Percentiles rank a stretch among this genome's conserved stretches.
Conservation (phyloP, 164 flowering plant genomes). For the Saururus chinensis region DNA sequence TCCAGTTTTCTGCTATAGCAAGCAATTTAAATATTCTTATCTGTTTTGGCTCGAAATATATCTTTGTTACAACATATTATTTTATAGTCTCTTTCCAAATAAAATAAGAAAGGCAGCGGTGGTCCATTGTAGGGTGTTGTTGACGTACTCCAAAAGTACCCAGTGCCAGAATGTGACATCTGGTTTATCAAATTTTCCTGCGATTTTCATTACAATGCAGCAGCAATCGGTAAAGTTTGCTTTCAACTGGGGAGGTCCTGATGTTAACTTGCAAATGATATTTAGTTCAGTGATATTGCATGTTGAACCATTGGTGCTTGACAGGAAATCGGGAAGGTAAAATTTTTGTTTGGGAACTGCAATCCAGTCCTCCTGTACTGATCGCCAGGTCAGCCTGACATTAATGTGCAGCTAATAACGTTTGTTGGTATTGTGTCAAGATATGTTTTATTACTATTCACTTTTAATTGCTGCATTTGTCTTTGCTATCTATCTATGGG, state of each 20-base stretch:
- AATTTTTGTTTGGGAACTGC: constrained; percentile 92
- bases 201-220: constrained; percentile 77
- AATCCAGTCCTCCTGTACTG: constrained; percentile 84
- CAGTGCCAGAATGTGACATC: constrained; percentile 95
- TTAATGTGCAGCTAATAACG: not conserved
- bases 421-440: no score
- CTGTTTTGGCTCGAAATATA: not conserved
- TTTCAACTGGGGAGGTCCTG: not conserved
- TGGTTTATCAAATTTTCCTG: constrained; percentile 99
- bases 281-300: not conserved
- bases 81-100: not conserved
- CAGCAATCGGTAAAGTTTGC: constrained; percentile 61
- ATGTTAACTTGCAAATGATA: not conserved
- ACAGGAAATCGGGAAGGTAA: constrained; percentile 97
- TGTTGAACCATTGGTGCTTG: not conserved
- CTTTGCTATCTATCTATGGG: not conserved
- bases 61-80: not conserved
- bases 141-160: constrained; percentile 92
- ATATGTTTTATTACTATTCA: not conserved
- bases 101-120: no score
- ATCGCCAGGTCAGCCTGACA: constrained; percentile 42
- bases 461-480: not conserved
- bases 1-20: not conserved
- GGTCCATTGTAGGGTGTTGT: constrained; percentile 43
- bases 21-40: not conserved